These are phyloP conservation scores for Fusarium sp. DNA, from an alignment of 2,329 filamentous ascomycete species.

Conservation along the genomic window DNA sequence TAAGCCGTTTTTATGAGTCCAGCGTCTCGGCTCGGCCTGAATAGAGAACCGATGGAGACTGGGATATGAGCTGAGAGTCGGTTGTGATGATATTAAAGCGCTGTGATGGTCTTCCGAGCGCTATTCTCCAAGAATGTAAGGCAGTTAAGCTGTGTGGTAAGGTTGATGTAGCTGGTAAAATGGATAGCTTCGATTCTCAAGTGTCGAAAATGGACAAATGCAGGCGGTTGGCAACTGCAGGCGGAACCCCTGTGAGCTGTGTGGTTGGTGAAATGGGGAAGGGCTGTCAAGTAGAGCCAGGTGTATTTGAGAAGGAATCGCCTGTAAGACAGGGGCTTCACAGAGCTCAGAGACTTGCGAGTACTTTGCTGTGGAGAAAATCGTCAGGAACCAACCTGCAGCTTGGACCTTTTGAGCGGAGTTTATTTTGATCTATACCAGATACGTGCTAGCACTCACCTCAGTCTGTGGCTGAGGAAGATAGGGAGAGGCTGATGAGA, in stretches of 20 bases:
- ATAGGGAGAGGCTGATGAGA: slow-evolving; percentile 13
- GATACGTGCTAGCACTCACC: slow-evolving; percentile 11
- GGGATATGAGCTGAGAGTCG: background rate
- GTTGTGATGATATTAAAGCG: background rate
- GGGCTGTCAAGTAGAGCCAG: slow-evolving; percentile 1
- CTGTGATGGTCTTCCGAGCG: background rate
- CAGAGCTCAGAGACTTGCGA: background rate
- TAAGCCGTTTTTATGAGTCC: slow-evolving; percentile 19
- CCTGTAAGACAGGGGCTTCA: background rate
- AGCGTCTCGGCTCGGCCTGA: background rate
- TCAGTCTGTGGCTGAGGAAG: slow-evolving; percentile 29
- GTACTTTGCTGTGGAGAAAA: slow-evolving; percentile 9
- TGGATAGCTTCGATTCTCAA: slow-evolving; percentile 26
- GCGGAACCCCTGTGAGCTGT: background rate
- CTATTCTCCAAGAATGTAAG: background rate
- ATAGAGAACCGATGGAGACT: slow-evolving; percentile 1
- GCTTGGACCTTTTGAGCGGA: background rate
- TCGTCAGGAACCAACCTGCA: slow-evolving; percentile 24
- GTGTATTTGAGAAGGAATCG: background rate
- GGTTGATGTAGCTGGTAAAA: slow-evolving; percentile 39
- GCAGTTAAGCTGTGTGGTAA: slow-evolving; percentile 8
- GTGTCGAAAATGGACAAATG: slow-evolving; percentile 38
- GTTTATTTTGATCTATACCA: slow-evolving; percentile 5
- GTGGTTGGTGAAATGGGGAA: slow-evolving; percentile 3
- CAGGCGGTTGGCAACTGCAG: slow-evolving; percentile 28